Base-by-base conservation (phyloP, 2,329 filamentous ascomycete genomes). In the Epichloe hybrida region DNA sequence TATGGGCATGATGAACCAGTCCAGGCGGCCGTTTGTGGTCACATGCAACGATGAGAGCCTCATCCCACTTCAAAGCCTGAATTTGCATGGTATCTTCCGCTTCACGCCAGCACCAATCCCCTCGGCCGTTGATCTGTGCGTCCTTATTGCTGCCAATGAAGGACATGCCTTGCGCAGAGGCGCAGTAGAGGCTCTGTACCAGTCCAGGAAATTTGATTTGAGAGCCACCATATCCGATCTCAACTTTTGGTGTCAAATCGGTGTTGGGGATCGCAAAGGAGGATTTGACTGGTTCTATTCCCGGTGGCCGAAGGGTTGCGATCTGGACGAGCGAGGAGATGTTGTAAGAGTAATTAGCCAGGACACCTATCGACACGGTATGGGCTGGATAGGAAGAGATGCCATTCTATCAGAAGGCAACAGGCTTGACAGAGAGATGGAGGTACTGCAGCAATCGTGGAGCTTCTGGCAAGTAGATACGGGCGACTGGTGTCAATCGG, bases 231-330 rank as follows among this genome's bases (percentile, higher is more conserved):
- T 98, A 46, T 82, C 77, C 51, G 89, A 97, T 54, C 75, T 98
- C 31, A 84, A 95, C 63, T 93, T 94, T 63, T 98, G 91, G 91
- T 98, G 94, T 64, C 93, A 98, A 64, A 89, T 97, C 67, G 88
- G 85, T 0, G 81, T 98, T 9, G 94, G 93, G 5, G 93, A 95
- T 62, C 74, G 80, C n/a, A 86, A 86, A 58, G 86, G 86, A 20
- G 91, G 93, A 0, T 77, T 95, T 43, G 86, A 91, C 59, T 98
- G 94, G 91, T 87, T 95, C 59, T 82, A 85, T 58, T 80, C 84
- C 46, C 77, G 84, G 51, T 91, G 83, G 81, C 86, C 87, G 8
- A 77, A 75, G 43, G 86, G 86, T 0, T 74, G 74, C 23, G 86
- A 91, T 59, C 61, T 83, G 3, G 83, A 91, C 58, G 71, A 77